Percentiles rank a stretch among this genome's conserved stretches.
phyloP scores from a whole-genome alignment of 2,329 filamentous ascomycete genomes.

The Botryotinia narcissicola region DNA sequence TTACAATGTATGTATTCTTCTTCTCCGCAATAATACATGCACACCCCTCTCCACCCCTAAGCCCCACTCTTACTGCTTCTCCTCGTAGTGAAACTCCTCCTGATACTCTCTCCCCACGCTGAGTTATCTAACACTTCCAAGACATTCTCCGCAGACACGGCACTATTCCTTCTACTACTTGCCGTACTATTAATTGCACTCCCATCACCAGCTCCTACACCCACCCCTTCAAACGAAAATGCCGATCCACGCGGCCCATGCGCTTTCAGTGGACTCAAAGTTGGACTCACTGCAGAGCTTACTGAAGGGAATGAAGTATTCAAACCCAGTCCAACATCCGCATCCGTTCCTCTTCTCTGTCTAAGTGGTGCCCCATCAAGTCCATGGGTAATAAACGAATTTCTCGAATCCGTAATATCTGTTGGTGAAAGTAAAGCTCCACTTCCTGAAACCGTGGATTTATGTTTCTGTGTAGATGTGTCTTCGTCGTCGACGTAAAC shows the following conservation, averaged over 20 bases:
- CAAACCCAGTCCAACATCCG: constrained; percentile 12
- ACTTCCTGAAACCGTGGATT: constrained; percentile 23
- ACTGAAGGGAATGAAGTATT: constrained; percentile 22
- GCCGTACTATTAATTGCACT: constrained; percentile 34
- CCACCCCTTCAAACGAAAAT: constrained; percentile 35
- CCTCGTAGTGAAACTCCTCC: constrained; percentile 75
- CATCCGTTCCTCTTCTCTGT: constrained; percentile 29
- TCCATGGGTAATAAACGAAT: constrained; percentile 36
- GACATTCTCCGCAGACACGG: constrained; percentile 72
- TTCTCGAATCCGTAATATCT: constrained; percentile 29
- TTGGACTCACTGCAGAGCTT: constrained; percentile 26
- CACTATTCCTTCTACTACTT: constrained; percentile 63
- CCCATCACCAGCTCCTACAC: constrained; percentile 18
- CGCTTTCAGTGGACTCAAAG: constrained; percentile 26
- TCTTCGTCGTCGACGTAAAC: constrained; percentile 84
- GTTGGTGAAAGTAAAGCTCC: constrained; percentile 31
- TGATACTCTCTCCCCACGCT: constrained; percentile 89
- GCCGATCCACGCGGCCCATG: constrained; percentile 40
- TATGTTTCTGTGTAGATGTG: constrained; percentile 30
- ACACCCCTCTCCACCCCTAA: background rate
- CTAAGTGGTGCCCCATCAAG: constrained; percentile 32
- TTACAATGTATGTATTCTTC: background rate
- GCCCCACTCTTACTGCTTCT: constrained; percentile 38
- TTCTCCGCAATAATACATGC: background rate
- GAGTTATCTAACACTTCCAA: constrained; percentile 84